Evolutionary conservation across 78 protist species (phyloP), one percentile per base, ranked within the genome.

Genomic region (Mantamonas sphyraenae): DNA sequence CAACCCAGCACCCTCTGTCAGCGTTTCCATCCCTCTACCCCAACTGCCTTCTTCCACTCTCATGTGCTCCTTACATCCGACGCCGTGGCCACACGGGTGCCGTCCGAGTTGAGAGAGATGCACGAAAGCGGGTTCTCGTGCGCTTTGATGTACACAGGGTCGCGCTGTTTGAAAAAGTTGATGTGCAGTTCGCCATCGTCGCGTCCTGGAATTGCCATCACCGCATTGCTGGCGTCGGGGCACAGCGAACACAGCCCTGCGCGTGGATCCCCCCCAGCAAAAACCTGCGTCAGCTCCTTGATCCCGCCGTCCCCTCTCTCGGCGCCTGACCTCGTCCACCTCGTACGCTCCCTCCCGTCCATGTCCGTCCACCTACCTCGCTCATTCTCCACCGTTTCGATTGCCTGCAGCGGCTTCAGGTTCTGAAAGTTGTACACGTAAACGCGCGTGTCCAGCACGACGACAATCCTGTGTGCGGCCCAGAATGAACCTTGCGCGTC

Each of bases 11-110:
- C 8, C 20, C 17, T 3, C 70, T 34, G 34, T 17, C 10, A 20
- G 37, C 37, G 17, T 34, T 60, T 60, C n/a, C 37, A 33, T 17
- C 33, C 17, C 17, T 60, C 57, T 24, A 51, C 57, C 30, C 22
- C 57, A 51, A 51, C 57, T 51, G 57, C 22, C 30, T 51, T 24
- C 20, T 51, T 24, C 30, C 57, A 22, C 22, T 51, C 22, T 20
- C 22, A 51, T 51, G 57, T 51, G 57, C 57, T 24, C 30, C 30
- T 51, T 24, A 51, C 22, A 51, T 90, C 97, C 8, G 92, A 85
- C 2, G 96, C 91, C 0, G 98, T 89, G 60, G 95, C 98, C 26
- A 94, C 58, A 4, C 74, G 65, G 3, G 93, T 76, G 50, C 98
- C 98, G 73, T 94, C 93, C 30, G 56, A 56, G 68, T 76, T 85